phyloP scores from a whole-genome alignment of 2,329 filamentous ascomycete species.

The Calonectria leucothoes region DNA sequence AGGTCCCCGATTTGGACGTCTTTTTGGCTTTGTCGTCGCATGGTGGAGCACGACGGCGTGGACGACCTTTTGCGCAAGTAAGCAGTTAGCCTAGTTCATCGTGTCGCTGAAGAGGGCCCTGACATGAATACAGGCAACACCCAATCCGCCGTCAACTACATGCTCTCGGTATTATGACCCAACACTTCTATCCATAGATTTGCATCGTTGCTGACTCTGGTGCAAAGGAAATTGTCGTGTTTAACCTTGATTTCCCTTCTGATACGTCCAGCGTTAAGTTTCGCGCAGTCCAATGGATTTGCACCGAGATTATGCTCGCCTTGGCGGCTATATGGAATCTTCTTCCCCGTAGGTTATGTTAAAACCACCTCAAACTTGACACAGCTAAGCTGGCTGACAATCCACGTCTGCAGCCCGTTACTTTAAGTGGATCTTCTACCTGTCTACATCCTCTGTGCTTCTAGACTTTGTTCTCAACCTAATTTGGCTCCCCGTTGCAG shows the following conservation, averaged over 20 bases:
- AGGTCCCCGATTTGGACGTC: slow-evolving; percentile 64
- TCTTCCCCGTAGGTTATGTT: slow-evolving; percentile 56
- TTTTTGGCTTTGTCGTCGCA: slow-evolving; percentile 71
- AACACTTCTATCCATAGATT: not conserved
- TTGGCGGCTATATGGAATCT: slow-evolving; percentile 63
- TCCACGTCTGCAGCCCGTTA: slow-evolving; percentile 48
- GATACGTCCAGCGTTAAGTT: slow-evolving; percentile 66
- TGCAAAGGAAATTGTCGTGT: slow-evolving; percentile 65
- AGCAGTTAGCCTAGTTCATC: not conserved
- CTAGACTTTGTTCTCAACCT: slow-evolving; percentile 70
- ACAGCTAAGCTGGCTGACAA: too few relatives aligned
- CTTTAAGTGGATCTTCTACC: slow-evolving; percentile 62
- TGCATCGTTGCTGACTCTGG: not conserved
- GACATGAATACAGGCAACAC: slow-evolving; percentile 54
- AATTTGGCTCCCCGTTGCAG: slow-evolving; percentile 70
- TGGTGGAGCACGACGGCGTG: slow-evolving; percentile 74
- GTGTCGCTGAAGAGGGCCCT: not conserved
- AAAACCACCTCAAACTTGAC: too few relatives aligned
- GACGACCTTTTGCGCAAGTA: slow-evolving; percentile 68
- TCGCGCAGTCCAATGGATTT: slow-evolving; percentile 71
- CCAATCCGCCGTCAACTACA: slow-evolving; percentile 62
- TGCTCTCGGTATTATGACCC: slow-evolving; percentile 57
- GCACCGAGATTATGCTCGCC: slow-evolving; percentile 62
- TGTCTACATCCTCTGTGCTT: slow-evolving; percentile 62
- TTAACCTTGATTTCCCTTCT: slow-evolving; percentile 65